A percentile compares a stretch with the other conserved stretches of the same genome.
These are phyloP conservation scores for Lumnitzera littorea DNA, from an alignment of 345 rosid genomes.

Conservation along the genomic window DNA sequence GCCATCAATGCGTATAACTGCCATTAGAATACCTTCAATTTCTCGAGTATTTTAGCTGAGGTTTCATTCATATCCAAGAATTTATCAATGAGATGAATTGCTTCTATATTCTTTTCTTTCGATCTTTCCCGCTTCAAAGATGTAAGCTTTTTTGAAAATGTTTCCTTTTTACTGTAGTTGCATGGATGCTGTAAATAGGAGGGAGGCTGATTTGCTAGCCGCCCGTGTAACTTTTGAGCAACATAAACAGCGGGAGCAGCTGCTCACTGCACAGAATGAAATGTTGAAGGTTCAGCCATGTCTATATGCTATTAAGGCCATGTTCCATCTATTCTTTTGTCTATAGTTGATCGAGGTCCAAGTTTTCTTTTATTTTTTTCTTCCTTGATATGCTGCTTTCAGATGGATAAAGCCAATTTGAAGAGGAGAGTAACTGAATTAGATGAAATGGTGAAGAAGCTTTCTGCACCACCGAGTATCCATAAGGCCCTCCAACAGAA, in stretches of 20 bases:
- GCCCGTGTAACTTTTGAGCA: constrained; percentile 56
- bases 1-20: neutral
- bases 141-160: constrained; percentile 1
- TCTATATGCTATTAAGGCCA: constrained; percentile 1
- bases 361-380: neutral
- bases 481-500: constrained; percentile 31
- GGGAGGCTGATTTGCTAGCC: constrained; percentile 56
- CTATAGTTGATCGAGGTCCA: neutral
- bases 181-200: constrained; percentile 46
- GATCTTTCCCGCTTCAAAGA: neutral
- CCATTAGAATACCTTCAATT: neutral
- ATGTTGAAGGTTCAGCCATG: constrained; percentile 56
- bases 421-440: constrained; percentile 56
- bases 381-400: neutral
- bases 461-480: constrained; percentile 28
- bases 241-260: constrained; percentile 67
- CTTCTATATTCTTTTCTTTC: neutral
- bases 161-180: constrained; percentile 31
- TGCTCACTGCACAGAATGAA: constrained; percentile 76
- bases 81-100: neutral
- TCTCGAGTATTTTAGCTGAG: neutral
- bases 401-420: constrained; percentile 80
- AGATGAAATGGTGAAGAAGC: constrained; percentile 49
- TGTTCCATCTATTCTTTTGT: neutral
- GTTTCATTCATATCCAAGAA: no score